Percentiles rank a stretch among this genome's conserved stretches.
Evolutionary conservation across 306 rosid species (phyloP).

Genomic region (Sphenostylis stenocarpa): DNA sequence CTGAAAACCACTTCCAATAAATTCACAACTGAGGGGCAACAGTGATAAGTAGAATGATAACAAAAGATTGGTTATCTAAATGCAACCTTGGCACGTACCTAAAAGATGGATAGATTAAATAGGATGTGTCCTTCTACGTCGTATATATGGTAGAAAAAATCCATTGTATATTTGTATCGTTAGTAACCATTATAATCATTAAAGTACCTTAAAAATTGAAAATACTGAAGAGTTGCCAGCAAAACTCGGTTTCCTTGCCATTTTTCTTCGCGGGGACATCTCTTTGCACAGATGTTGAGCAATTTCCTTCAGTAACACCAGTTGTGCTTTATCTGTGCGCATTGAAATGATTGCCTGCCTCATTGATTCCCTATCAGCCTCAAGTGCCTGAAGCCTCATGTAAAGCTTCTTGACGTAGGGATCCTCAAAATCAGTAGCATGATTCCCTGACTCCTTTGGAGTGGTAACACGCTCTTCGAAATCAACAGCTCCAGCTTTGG

Average conservation of each 20-base stretch:
- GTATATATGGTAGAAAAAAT: conserved; percentile 16
- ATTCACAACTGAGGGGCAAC: neutral
- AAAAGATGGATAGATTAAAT: conserved; percentile 8
- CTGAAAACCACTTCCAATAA: conserved; percentile 12
- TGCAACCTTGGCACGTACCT: neutral
- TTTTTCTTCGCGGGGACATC: conserved; percentile 62
- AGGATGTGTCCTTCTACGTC: neutral
- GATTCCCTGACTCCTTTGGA: conserved; percentile 54
- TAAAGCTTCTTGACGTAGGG: conserved; percentile 86
- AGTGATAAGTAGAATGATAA: neutral
- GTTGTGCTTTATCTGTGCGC: conserved; percentile 91
- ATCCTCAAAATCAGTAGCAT: conserved; percentile 58
- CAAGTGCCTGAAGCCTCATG: conserved; percentile 95
- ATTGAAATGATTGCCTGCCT: conserved; percentile 87
- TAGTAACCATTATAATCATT: neutral
- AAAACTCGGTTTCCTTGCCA: conserved; percentile 52
- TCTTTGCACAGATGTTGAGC: conserved; percentile 92
- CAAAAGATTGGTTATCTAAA: neutral
- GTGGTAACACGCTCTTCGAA: conserved; percentile 55
- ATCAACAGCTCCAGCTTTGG: conserved; percentile 53
- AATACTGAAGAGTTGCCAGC: conserved; percentile 42
- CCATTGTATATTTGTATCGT: neutral
- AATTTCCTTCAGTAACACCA: conserved; percentile 92
- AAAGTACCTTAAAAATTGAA: conserved; percentile 74
- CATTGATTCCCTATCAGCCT: conserved; percentile 99